A percentile compares a stretch with the other conserved stretches of the same genome.
Conservation (phyloP, 2,329 filamentous ascomycete genomes). For the Cadophora sp. region DNA sequence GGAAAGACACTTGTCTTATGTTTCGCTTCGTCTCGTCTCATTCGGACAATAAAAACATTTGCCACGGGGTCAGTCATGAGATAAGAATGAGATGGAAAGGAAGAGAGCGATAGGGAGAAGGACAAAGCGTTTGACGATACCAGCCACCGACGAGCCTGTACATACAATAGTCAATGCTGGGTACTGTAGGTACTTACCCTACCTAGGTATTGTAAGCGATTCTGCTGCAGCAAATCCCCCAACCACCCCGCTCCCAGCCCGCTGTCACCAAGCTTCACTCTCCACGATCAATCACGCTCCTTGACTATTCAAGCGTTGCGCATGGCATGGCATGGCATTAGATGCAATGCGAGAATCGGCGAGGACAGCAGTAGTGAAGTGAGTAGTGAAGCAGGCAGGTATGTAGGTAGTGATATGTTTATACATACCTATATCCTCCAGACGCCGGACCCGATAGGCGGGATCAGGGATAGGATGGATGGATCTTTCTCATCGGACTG, state of each 20-base stretch:
- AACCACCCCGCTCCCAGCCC: too few relatives aligned
- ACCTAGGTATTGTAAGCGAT: too few relatives aligned
- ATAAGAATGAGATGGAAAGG: not conserved
- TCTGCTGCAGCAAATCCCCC: too few relatives aligned
- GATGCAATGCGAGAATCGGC: not conserved
- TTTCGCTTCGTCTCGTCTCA: not conserved
- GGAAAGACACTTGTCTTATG: not conserved
- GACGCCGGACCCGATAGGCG: not conserved
- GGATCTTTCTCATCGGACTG: not conserved
- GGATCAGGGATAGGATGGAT: not conserved
- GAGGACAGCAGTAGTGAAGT: not conserved
- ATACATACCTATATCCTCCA: not conserved
- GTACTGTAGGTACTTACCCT: too few relatives aligned
- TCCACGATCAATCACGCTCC: too few relatives aligned
- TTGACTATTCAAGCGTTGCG: not conserved
- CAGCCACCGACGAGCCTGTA: too few relatives aligned
- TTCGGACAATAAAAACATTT: too few relatives aligned
- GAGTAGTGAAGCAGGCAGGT: too few relatives aligned
- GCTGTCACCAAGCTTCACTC: too few relatives aligned
- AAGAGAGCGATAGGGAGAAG: not conserved
- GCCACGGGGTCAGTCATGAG: not conserved
- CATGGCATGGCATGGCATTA: not conserved
- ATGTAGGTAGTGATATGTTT: not conserved
- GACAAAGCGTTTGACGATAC: too few relatives aligned
- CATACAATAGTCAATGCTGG: too few relatives aligned